Conservation (phyloP, 192 early-diverging fungal species). For the Backusella tuberculispora region DNA sequence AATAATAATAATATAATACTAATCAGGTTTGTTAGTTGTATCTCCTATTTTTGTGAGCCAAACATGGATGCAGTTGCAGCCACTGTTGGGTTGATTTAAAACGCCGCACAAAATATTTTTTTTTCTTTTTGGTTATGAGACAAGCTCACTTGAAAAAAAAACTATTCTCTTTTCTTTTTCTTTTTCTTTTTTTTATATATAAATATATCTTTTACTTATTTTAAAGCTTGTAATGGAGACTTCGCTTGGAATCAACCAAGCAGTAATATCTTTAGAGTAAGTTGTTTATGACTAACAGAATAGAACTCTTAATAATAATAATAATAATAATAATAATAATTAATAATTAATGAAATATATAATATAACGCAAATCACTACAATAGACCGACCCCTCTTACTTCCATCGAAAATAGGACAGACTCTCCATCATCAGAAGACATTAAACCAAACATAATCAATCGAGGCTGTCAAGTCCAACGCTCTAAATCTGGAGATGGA, state of each 20-base stretch:
- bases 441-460: background rate
- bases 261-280: background rate
- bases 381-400: constrained; percentile 12
- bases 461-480: background rate
- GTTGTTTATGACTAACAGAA: constrained; percentile 1
- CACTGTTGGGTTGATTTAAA: background rate
- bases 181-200: background rate
- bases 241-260: background rate
- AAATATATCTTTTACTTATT: background rate
- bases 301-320: background rate
- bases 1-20: too few species aligned
- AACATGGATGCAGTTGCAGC: background rate
- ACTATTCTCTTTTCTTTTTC: background rate
- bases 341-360: too few species aligned
- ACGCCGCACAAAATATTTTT: background rate
- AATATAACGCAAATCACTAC: background rate
- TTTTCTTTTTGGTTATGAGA: constrained; percentile 1
- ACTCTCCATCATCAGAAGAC: background rate
- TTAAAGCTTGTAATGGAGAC: background rate
- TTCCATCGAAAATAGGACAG: constrained; percentile 10
- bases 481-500: background rate
- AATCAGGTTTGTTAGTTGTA: background rate
- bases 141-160: background rate
- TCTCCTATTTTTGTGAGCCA: too few species aligned
- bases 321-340: too few species aligned